Evolutionary conservation across 1,284 basidiomycete species (phyloP).

Genomic region (Hypsizygus ulmarius): DNA sequence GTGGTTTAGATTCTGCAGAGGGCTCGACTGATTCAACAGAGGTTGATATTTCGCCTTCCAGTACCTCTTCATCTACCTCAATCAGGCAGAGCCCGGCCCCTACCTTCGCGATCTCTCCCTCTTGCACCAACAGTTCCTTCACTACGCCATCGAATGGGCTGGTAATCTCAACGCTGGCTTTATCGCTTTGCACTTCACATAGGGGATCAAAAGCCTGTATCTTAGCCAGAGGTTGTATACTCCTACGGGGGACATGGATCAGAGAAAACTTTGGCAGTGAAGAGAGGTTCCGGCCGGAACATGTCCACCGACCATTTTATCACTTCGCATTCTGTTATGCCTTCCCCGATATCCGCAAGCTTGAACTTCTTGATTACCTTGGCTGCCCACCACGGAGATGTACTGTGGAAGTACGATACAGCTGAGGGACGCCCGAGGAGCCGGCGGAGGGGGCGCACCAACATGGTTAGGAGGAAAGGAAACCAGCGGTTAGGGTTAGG

Average conservation of each 20-base stretch:
- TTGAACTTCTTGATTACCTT: slow-evolving; percentile 72
- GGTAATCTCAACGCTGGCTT: slow-evolving; percentile 92
- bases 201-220: slow-evolving; percentile 83
- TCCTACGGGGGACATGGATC: slow-evolving; percentile 37
- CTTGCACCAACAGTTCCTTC: slow-evolving; percentile 70
- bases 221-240: slow-evolving; percentile 53
- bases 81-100: slow-evolving; percentile 83
- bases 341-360: slow-evolving; percentile 95
- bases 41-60: slow-evolving; percentile 6
- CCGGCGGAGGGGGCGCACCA: slow-evolving; percentile 28
- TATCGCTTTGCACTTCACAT: slow-evolving; percentile 94
- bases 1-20: neutral
- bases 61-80: slow-evolving; percentile 65
- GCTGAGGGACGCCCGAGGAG: slow-evolving; percentile 36
- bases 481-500: slow-evolving; percentile 22
- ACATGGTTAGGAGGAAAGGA: slow-evolving; percentile 28
- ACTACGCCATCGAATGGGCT: slow-evolving; percentile 83
- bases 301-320: slow-evolving; percentile 72
- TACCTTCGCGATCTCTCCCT: slow-evolving; percentile 87
- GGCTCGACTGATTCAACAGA: neutral
- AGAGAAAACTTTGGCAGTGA: neutral
- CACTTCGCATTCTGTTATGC: slow-evolving; percentile 87
- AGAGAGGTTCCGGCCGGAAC: slow-evolving; percentile 24
- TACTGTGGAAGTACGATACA: slow-evolving; percentile 47
- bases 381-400: slow-evolving; percentile 34